A percentile compares a stretch with the other conserved stretches of the same genome.
Conservation (phyloP, 2,329 filamentous ascomycete genomes). For the Beauveria scarabaeidicola region DNA sequence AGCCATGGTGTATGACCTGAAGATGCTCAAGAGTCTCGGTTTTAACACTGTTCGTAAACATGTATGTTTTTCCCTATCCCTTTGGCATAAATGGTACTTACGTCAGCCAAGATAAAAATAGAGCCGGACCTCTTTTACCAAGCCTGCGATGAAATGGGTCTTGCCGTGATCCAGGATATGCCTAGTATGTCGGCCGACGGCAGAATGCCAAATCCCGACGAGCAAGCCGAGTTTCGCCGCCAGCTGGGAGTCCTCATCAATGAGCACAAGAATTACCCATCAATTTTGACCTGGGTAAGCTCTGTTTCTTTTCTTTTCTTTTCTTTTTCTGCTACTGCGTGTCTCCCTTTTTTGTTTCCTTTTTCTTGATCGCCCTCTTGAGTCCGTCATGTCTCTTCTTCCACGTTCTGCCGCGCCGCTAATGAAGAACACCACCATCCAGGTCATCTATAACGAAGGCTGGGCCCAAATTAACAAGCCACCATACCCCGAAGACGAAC, state of each 20-base stretch:
- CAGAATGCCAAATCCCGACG: conserved; percentile 30
- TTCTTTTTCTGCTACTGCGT: too few species aligned
- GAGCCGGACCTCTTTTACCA: conserved; percentile 60
- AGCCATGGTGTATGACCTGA: conserved; percentile 58
- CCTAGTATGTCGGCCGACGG: conserved; percentile 41
- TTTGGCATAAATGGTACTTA: neutral
- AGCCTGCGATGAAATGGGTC: conserved; percentile 56
- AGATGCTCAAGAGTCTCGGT: conserved; percentile 55
- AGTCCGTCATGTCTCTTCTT: neutral
- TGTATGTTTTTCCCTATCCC: conserved; percentile 29
- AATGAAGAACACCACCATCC: too few species aligned
- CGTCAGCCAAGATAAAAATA: conserved; percentile 47
- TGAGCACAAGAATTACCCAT: conserved; percentile 56
- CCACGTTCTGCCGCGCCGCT: conserved; percentile 14
- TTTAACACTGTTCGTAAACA: conserved; percentile 68
- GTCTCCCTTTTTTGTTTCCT: neutral
- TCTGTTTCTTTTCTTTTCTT: neutral
- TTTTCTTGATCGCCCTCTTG: too few species aligned
- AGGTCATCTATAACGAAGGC: conserved; percentile 62
- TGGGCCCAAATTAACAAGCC: conserved; percentile 52
- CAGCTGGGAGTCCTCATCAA: conserved; percentile 54
- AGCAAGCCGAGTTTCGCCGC: conserved; percentile 57
- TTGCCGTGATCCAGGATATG: conserved; percentile 66
- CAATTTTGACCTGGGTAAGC: conserved; percentile 56
- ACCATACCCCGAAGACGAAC: conserved; percentile 45